Conservation (phyloP, 306 rosid genomes). For the Alnus rubra region DNA sequence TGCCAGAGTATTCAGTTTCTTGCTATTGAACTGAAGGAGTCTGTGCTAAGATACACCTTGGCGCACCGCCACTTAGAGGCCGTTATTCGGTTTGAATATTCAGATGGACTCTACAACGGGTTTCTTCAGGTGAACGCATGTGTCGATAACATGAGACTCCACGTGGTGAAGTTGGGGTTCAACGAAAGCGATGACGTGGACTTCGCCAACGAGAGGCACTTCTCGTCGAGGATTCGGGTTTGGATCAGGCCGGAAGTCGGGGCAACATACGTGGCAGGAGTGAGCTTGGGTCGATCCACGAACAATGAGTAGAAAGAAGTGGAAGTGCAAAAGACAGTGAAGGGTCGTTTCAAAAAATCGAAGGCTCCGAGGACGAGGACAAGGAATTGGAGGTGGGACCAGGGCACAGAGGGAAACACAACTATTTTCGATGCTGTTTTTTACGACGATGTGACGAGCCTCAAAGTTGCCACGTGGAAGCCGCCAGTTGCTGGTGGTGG, state of each 20-base stretch:
- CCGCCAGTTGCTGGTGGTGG: neutral
- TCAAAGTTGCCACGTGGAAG: constrained; percentile 54
- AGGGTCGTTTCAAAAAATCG: constrained; percentile 50
- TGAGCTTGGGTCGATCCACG: constrained; percentile 82
- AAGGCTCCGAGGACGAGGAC: constrained; percentile 28
- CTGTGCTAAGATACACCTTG: constrained; percentile 60
- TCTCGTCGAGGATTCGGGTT: constrained; percentile 65
- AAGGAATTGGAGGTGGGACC: constrained; percentile 87
- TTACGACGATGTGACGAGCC: constrained; percentile 55
- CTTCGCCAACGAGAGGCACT: constrained; percentile 61
- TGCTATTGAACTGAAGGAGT: constrained; percentile 50
- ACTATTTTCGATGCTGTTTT: constrained; percentile 71
- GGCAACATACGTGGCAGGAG: constrained; percentile 64
- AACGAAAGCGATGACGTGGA: constrained; percentile 46
- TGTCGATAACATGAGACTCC: constrained; percentile 70
- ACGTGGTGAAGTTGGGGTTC: constrained; percentile 63
- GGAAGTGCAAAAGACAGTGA: constrained; percentile 49
- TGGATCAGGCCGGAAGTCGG: constrained; percentile 94
- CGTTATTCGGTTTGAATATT: constrained; percentile 74
- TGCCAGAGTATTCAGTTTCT: constrained; percentile 40
- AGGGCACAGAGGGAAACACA: constrained; percentile 79
- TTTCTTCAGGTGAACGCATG: constrained; percentile 70
- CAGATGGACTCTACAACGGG: constrained; percentile 58
- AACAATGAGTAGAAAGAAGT: constrained; percentile 61
- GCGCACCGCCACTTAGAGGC: constrained; percentile 91